phyloP scores from a whole-genome alignment of 164 flowering plant genomes.

The Vitis riparia region DNA sequence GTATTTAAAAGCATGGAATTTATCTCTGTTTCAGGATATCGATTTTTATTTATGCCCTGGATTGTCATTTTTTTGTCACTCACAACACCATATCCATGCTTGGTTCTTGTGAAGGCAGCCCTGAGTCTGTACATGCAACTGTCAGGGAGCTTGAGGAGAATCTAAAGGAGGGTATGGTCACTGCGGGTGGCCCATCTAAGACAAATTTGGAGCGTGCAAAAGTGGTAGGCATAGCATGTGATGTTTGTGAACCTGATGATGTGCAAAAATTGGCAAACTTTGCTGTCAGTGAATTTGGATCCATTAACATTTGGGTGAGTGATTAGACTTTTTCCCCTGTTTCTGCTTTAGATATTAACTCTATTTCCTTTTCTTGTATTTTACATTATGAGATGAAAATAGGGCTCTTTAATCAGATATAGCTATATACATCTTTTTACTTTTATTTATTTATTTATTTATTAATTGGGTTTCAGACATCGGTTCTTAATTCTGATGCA shows the following conservation, averaged over 20 bases:
- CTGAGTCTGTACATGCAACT: conserved; percentile 73
- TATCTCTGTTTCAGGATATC: background rate
- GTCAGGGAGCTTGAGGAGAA: conserved; percentile 76
- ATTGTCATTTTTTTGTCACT: conserved; percentile 1
- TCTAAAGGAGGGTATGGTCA: conserved; percentile 51
- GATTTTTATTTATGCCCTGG: background rate
- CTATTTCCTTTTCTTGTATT: background rate
- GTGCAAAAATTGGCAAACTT: conserved; percentile 73
- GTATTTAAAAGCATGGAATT: conserved; percentile 8
- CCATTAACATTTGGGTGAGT: conserved; percentile 92
- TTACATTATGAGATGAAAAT: background rate
- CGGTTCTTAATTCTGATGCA: no score
- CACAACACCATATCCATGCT: conserved; percentile 5
- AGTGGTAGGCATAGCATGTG: conserved; percentile 86
- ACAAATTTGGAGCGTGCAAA: conserved; percentile 52
- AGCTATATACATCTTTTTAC: no score
- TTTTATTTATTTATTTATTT: no score
- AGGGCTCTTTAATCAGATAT: no score
- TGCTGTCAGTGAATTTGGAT: conserved; percentile 74
- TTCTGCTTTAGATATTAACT: background rate
- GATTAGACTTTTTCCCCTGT: background rate
- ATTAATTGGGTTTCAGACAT: no score
- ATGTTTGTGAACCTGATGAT: conserved; percentile 82
- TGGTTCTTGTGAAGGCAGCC: conserved; percentile 51
- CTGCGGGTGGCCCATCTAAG: conserved; percentile 33